Evolutionary conservation across 163 green algal species (phyloP).

Genomic region (Chlamydomonas reinhardtii): DNA sequence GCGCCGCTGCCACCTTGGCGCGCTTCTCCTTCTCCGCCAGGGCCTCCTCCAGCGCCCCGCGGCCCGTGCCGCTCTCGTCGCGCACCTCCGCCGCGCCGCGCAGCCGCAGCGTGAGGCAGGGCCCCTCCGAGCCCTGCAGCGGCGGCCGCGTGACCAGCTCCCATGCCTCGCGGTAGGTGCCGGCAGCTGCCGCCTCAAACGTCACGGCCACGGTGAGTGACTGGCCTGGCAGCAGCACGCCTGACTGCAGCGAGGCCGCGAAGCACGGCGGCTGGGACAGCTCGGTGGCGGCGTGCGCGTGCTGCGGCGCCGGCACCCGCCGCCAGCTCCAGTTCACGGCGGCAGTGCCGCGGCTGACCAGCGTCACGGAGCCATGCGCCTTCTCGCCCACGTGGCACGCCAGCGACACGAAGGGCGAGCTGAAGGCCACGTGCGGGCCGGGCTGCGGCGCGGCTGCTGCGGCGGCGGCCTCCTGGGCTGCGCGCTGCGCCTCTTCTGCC

Average conservation of each 20-base stretch:
- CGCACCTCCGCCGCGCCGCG: constrained; percentile 7
- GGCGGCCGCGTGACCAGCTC: constrained; percentile 43
- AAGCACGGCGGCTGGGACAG: constrained; percentile 13
- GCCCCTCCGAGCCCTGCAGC: constrained; percentile 1
- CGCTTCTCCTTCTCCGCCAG: constrained; percentile 39
- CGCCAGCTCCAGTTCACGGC: constrained; percentile 19
- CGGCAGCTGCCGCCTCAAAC: neutral
- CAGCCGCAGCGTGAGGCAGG: constrained; percentile 14
- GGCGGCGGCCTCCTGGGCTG: constrained; percentile 22
- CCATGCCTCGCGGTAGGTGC: constrained; percentile 43
- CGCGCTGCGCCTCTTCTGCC: constrained; percentile 35
- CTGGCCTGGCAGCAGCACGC: constrained; percentile 48
- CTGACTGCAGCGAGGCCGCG: neutral
- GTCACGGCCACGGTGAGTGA: constrained; percentile 34
- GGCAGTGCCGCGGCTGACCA: neutral
- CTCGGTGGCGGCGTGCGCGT: neutral
- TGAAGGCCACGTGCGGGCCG: constrained; percentile 27
- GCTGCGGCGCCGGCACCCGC: constrained; percentile 4
- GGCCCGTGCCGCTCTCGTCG: constrained; percentile 4
- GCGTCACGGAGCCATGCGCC: neutral
- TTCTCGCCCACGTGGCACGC: constrained; percentile 16
- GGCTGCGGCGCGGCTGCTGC: constrained; percentile 20
- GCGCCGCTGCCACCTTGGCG: constrained; percentile 38
- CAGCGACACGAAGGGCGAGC: neutral
- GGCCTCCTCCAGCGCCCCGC: neutral